phyloP scores from a whole-genome alignment of 1,284 basidiomycete genomes.

The Stygiomarasmius scandens region DNA sequence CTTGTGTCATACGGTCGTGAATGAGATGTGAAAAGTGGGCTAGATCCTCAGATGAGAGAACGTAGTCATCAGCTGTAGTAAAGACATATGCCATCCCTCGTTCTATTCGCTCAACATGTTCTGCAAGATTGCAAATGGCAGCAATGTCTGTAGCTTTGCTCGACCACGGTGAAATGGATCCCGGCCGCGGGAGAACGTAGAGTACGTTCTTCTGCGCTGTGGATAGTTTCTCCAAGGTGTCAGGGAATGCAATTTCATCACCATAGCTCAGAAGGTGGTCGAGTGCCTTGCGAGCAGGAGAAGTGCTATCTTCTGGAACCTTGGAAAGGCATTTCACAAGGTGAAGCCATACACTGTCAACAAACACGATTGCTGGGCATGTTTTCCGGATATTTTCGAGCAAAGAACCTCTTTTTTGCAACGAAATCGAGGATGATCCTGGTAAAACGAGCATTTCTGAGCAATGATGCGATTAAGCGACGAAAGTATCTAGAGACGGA shows the following conservation, averaged over 20 bases:
- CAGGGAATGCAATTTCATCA: constrained; percentile 64
- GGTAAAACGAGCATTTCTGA: constrained; percentile 62
- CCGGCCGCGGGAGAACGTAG: constrained; percentile 80
- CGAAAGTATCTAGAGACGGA: background rate
- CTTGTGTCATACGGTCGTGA: constrained; percentile 97
- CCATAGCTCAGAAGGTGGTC: constrained; percentile 87
- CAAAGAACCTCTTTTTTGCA: constrained; percentile 71
- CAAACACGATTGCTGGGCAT: constrained; percentile 57
- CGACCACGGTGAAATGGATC: constrained; percentile 88
- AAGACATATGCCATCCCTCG: constrained; percentile 73
- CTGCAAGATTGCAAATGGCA: constrained; percentile 71
- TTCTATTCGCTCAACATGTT: constrained; percentile 70
- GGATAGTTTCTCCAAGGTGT: constrained; percentile 46
- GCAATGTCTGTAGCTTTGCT: constrained; percentile 91
- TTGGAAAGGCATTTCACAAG: constrained; percentile 72
- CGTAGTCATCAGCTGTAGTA: constrained; percentile 23
- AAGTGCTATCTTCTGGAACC: too few relatives aligned
- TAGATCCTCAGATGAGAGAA: constrained; percentile 47
- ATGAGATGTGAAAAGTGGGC: constrained; percentile 65
- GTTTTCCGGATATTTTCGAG: constrained; percentile 63
- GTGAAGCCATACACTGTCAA: constrained; percentile 90
- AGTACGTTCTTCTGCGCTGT: constrained; percentile 46
- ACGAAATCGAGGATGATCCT: constrained; percentile 76
- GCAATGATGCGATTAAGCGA: background rate
- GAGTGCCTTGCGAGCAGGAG: constrained; percentile 58